Percentiles rank a stretch among this genome's conserved stretches.
Evolutionary conservation across 176 grass and related monocot genomes (phyloP).

Genomic region (Zizania latifolia): DNA sequence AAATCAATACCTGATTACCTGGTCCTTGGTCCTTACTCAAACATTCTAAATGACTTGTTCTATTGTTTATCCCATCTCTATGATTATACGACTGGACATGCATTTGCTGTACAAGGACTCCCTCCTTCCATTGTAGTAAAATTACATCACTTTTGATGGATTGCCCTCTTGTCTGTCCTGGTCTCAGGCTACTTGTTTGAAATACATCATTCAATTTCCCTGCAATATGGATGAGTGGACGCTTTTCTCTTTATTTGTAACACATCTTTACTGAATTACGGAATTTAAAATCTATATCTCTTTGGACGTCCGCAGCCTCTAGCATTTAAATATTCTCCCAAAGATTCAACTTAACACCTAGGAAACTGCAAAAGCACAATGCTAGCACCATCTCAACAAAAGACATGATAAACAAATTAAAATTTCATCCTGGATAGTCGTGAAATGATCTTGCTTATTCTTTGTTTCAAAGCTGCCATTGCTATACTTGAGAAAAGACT

Average conservation of each 20-base stretch:
- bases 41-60: background rate
- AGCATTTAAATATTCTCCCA: background rate
- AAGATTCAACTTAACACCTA: background rate
- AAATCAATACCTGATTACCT: background rate
- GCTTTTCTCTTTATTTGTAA: background rate
- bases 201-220: background rate
- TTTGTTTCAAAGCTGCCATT: too few species aligned
- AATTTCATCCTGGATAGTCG: background rate
- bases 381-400: background rate
- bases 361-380: background rate
- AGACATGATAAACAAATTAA: background rate
- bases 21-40: background rate
- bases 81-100: background rate
- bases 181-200: background rate
- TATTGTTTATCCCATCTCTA: background rate
- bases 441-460: background rate
- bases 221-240: background rate
- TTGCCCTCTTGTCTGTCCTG: background rate
- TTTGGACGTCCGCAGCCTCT: background rate
- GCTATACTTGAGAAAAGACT: too few species aligned
- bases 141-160: background rate
- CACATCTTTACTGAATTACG: background rate
- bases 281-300: background rate
- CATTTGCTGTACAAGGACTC: background rate
- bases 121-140: background rate